phyloP scores from a whole-genome alignment of 202 grass and related monocot genomes.

The Eragrostis tef region DNA sequence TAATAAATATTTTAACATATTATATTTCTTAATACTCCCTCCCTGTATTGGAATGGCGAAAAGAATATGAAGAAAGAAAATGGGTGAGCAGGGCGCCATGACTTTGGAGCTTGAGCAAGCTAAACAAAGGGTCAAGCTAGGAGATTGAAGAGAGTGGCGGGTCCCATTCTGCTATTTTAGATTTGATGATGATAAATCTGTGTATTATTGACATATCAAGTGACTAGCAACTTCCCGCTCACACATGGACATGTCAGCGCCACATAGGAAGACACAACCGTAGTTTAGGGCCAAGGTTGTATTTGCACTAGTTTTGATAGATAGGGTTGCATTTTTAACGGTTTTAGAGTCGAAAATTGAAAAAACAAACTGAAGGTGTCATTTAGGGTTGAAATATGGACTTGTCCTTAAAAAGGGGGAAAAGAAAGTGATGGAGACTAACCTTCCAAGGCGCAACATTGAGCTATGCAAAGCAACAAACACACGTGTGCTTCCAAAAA shows the following conservation, averaged over 20 bases:
- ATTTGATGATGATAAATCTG: neutral
- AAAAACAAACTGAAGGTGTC: neutral
- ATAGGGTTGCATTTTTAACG: neutral
- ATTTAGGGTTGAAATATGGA: neutral
- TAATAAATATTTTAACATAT: neutral
- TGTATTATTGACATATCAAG: neutral
- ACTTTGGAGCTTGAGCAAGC: neutral
- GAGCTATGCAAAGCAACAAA: slow-evolving; percentile 91
- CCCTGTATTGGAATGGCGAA: neutral
- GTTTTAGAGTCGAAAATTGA: neutral
- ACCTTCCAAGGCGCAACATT: slow-evolving; percentile 78
- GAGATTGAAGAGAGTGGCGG: neutral
- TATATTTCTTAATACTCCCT: neutral
- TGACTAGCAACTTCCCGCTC: neutral
- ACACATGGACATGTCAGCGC: neutral
- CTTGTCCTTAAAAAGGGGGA: neutral
- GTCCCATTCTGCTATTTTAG: neutral
- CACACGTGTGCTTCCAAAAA: slow-evolving; percentile 80
- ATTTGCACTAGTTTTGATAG: neutral
- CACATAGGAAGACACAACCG: neutral
- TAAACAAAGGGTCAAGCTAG: neutral
- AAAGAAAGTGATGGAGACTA: slow-evolving; percentile 41
- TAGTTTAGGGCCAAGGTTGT: neutral
- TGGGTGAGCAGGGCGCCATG: too few relatives aligned
- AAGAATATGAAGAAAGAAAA: neutral